Evolutionary conservation across 805 yeast genomes (phyloP).

Genomic region (Saturnispora galanensis): DNA sequence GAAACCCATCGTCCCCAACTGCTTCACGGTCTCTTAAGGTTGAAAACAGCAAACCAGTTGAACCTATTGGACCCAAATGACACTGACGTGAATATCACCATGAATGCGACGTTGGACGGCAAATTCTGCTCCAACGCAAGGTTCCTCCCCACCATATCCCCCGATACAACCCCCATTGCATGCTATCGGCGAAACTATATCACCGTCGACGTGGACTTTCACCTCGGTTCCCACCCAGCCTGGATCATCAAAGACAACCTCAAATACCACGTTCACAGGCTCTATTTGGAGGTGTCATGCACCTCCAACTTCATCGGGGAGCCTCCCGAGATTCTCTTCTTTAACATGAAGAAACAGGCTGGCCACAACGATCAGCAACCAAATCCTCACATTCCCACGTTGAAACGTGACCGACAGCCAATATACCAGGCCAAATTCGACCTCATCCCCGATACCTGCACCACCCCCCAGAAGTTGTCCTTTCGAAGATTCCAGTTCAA

Average conservation of each 20-base stretch:
- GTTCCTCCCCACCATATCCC: conserved; percentile 4
- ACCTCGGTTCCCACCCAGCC: background rate
- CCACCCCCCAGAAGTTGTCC: background rate
- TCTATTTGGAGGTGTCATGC: conserved; percentile 9
- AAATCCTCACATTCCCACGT: background rate
- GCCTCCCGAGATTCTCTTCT: conserved; percentile 9
- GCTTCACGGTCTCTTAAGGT: background rate
- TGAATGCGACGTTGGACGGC: conserved; percentile 12
- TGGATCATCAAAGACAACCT: background rate
- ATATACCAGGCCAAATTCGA: background rate
- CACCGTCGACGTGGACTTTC: background rate
- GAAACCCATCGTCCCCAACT: too few species aligned
- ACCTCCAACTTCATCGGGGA: conserved; percentile 13
- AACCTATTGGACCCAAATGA: background rate
- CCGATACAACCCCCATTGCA: conserved; percentile 12
- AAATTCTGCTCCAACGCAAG: conserved; percentile 15
- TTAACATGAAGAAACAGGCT: background rate
- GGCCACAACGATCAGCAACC: background rate
- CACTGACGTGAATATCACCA: background rate
- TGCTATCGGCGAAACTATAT: conserved; percentile 19
- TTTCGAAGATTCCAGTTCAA: conserved; percentile 38
- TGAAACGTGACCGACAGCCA: background rate
- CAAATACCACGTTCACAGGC: background rate
- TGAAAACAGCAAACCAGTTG: background rate
- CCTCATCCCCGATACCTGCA: background rate